Conservation (phyloP, 176 grass and related monocot species). For the Triticum monococcum region DNA sequence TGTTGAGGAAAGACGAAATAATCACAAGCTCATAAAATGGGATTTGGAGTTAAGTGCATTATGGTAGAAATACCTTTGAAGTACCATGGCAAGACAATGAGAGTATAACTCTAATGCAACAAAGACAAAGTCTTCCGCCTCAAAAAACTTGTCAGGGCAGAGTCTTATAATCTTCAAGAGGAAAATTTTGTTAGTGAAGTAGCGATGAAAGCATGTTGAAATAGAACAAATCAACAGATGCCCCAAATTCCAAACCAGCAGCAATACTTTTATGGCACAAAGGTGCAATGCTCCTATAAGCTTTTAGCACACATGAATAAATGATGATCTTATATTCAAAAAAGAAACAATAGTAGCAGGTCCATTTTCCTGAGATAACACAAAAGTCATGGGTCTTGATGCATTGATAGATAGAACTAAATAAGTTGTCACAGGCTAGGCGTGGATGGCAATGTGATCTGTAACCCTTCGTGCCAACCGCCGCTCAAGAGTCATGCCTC, state of each 20-base stretch:
- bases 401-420: background rate
- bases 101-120: slow-evolving; percentile 66
- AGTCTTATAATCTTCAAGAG: slow-evolving; percentile 65
- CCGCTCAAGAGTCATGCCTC: background rate
- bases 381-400: background rate
- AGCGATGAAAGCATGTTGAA: background rate
- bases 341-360: background rate
- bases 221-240: slow-evolving; percentile 2
- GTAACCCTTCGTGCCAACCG: background rate
- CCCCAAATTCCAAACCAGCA: background rate
- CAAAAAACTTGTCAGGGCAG: slow-evolving; percentile 79
- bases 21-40: slow-evolving; percentile 16
- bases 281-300: background rate
- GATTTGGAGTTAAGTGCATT: background rate
- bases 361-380: background rate
- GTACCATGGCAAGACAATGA: slow-evolving; percentile 52
- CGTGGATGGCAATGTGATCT: background rate
- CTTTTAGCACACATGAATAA: slow-evolving; percentile 12
- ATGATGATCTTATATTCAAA: background rate
- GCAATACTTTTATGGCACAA: background rate
- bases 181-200: slow-evolving; percentile 24
- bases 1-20: slow-evolving; percentile 18
- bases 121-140: slow-evolving; percentile 64
- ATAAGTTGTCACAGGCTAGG: background rate
- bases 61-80: slow-evolving; percentile 56